Evolutionary conservation across 108 stramenopile genomes (phyloP).

Genomic region (Cyclotella sp.): DNA sequence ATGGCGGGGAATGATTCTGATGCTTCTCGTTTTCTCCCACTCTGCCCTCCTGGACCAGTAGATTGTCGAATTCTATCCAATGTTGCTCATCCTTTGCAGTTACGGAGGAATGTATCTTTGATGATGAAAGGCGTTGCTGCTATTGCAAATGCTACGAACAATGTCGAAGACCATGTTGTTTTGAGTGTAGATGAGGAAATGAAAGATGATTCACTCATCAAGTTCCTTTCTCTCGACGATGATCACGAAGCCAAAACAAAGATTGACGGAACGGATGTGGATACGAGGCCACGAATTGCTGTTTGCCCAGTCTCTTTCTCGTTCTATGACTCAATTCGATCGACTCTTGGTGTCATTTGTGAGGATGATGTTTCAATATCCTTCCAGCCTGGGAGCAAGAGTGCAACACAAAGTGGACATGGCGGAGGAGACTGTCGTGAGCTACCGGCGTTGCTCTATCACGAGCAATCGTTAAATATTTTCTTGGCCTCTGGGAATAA

Average conservation of each 20-base stretch:
- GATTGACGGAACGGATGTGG: not conserved
- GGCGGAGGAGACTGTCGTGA: not conserved
- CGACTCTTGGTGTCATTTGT: constrained; percentile 67
- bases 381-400: constrained; percentile 49
- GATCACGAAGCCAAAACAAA: not conserved
- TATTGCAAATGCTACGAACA: not conserved
- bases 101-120: constrained; percentile 65
- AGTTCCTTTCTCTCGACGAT: constrained; percentile 15
- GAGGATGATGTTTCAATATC: constrained; percentile 66
- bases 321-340: constrained; percentile 59
- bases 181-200: constrained; percentile 16
- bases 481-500: not conserved
- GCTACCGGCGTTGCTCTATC: constrained; percentile 26
- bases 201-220: constrained; percentile 19
- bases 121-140: constrained; percentile 32
- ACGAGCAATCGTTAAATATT: constrained; percentile 23
- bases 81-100: constrained; percentile 53
- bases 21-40: not conserved
- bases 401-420: not conserved
- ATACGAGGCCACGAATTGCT: constrained; percentile 9
- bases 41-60: constrained; percentile 68
- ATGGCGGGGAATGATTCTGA: not conserved
- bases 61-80: constrained; percentile 61
- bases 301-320: constrained; percentile 28
- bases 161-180: not conserved